Conservation (phyloP, 768 basidiomycete genomes). For the Calocera viscosa region DNA sequence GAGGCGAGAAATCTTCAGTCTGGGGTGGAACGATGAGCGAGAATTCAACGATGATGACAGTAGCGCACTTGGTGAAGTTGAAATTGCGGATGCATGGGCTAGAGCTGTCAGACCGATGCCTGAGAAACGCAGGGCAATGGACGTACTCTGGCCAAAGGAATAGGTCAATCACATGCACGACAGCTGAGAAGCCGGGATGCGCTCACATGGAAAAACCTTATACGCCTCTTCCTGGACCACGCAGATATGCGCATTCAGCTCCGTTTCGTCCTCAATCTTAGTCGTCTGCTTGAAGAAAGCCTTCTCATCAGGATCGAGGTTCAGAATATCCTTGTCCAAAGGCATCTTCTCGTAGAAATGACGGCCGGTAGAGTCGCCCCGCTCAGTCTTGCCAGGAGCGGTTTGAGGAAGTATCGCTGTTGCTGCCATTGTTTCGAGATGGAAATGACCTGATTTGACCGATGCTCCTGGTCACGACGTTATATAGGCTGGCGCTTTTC, state of each 20-base stretch:
- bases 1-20: neutral
- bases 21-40: neutral
- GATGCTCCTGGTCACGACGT: too few species aligned
- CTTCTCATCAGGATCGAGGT: neutral
- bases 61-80: neutral
- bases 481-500: too few species aligned
- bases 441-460: neutral
- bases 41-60: neutral
- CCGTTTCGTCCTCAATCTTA: conserved; percentile 10
- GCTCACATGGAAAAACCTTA: conserved; percentile 10
- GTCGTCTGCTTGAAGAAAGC: conserved; percentile 15
- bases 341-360: neutral
- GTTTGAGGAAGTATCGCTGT: too few species aligned
- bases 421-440: neutral
- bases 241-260: conserved; percentile 12
- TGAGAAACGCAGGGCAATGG: too few species aligned
- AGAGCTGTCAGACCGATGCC: too few species aligned
- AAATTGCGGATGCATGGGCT: neutral
- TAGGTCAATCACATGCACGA: neutral
- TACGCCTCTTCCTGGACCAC: conserved; percentile 13
- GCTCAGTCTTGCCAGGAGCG: neutral
- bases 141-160: neutral
- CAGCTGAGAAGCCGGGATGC: neutral
- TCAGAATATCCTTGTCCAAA: neutral
- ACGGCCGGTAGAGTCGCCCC: neutral